Conservation (phyloP, 306 rosid genomes). For the Arachis hypogaea region DNA sequence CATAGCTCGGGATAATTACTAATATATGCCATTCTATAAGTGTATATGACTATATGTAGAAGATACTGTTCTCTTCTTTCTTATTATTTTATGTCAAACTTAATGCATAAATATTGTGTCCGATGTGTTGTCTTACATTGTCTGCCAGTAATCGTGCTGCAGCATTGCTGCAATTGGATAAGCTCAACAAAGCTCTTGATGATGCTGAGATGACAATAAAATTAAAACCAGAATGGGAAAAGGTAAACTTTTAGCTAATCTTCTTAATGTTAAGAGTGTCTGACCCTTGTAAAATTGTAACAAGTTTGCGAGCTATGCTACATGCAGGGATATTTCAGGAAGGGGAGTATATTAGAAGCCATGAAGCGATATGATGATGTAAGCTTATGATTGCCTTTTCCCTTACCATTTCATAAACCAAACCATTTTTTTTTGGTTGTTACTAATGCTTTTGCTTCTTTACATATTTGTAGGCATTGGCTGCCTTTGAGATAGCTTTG, state of each 20-base stretch:
- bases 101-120: constrained; percentile 16
- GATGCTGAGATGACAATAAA: constrained; percentile 91
- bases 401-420: constrained; percentile 25
- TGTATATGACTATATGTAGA: neutral
- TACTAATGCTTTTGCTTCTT: constrained; percentile 39
- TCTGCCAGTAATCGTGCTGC: constrained; percentile 93
- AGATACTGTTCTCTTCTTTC: constrained; percentile 22
- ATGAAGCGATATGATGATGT: constrained; percentile 93
- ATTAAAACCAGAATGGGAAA: constrained; percentile 95
- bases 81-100: constrained; percentile 1
- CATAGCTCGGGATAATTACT: constrained; percentile 18
- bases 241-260: constrained; percentile 49
- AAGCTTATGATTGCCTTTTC: constrained; percentile 33
- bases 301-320: constrained; percentile 20
- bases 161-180: constrained; percentile 90
- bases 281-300: constrained; percentile 24
- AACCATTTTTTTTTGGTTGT: constrained; percentile 24
- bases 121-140: constrained; percentile 34
- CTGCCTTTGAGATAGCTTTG: constrained; percentile 79
- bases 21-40: neutral
- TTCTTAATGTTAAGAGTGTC: constrained; percentile 16
- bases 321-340: constrained; percentile 92
- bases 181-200: constrained; percentile 91
- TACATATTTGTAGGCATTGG: constrained; percentile 66
- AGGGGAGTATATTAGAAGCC: constrained; percentile 94